Base-by-base conservation (phyloP, 73 alveolate species). In the Stentor roeselii region DNA sequence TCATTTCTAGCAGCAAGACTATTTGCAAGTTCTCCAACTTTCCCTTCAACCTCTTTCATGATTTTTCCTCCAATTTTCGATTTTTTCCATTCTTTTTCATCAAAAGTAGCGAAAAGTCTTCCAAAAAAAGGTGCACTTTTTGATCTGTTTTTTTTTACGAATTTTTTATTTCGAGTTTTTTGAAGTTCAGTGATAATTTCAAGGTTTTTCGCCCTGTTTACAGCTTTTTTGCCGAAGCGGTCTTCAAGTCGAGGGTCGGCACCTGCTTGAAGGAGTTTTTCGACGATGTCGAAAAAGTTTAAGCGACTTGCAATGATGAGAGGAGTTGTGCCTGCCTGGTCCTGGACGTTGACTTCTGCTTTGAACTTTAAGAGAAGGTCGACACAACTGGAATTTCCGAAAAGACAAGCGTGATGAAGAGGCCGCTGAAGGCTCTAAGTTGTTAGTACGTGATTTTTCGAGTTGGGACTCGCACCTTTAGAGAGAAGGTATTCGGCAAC, bases 281-380 rank as follows among this genome's bases (percentile, higher is more conserved):
- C 31, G 37, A 39, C 39, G 14, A 76, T 76, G 6, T 76, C 39
- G 21, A 31, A 14, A 38, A 36, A 41, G 34, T 41, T 41, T 27
- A 36, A 31, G 39, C 39, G 21, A 1, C 21, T 38, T 27, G 78
- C 59, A 6, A 34, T 37, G 38, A 35, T 76, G 38, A 76, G 39
- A 76, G 84, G 82, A 21, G 84, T 76, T 38, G 82, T 27, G 14
- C 84, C 84, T 37, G 36, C 21, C 21, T 76, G 34, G 67, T 76
- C 84, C 39, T 15, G 74, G 1, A 37, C 15, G 39, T 76, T 3
- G 39, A 76, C 39, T 2, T 39, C 39, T 1, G 59, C 84, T 76
- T 76, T 41, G 21, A 36, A 14, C 0, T 76, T 40, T 14, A 76
- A 27, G 14, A 76, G 84, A 1, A 76, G 74, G n/a, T 76, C 39